Evolutionary conservation across 75 land plant genomes (phyloP).

Genomic region (Sequoia sempervirens): DNA sequence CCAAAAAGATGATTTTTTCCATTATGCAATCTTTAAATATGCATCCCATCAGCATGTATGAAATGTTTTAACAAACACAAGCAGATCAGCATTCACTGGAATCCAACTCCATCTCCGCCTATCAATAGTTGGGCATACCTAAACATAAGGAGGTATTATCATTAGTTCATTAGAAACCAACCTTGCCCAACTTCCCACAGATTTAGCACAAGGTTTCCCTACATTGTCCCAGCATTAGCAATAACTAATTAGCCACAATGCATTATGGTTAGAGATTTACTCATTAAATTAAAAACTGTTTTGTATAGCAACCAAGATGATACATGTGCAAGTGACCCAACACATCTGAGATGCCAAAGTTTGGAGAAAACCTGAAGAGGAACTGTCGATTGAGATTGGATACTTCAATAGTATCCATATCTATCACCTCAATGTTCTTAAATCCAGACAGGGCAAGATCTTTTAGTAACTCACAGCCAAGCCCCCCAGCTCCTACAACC

Average conservation of each 20-base stretch:
- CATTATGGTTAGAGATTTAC: not conserved
- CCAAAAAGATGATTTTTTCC: not conserved
- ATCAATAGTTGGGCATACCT: not conserved
- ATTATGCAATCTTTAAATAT: not conserved
- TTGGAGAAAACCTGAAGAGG: slow-evolving; percentile 73
- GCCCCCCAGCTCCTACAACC: slow-evolving; percentile 97
- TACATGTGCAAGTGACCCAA: not conserved
- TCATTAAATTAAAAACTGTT: not conserved
- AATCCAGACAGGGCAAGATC: slow-evolving; percentile 94
- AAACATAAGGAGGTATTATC: not conserved
- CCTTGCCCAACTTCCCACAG: not conserved
- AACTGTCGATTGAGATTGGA: slow-evolving; percentile 98
- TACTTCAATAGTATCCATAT: slow-evolving; percentile 98
- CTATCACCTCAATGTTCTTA: slow-evolving; percentile 86
- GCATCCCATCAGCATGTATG: not conserved
- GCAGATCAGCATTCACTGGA: not conserved
- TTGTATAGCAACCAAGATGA: not conserved
- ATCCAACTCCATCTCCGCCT: not conserved
- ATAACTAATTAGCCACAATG: not conserved
- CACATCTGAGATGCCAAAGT: not conserved
- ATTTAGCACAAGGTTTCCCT: not conserved
- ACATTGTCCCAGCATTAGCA: not conserved
- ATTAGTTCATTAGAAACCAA: not conserved
- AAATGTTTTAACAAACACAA: not conserved
- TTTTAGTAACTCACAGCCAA: slow-evolving; percentile 94